phyloP scores from a whole-genome alignment of 805 yeast genomes.

The Myxozyma melibiosi region DNA sequence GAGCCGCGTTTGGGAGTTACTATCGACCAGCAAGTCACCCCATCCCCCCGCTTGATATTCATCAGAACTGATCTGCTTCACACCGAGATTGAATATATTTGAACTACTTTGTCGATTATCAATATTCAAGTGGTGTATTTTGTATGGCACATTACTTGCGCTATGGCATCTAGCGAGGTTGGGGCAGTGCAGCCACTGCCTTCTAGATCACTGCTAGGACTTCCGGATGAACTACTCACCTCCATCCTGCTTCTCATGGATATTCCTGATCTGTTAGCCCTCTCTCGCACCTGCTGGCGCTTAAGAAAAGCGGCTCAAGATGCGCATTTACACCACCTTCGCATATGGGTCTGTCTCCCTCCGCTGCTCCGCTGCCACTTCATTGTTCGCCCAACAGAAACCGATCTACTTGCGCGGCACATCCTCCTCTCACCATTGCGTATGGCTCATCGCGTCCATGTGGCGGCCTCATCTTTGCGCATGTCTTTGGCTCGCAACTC shows the following conservation, averaged over 20 bases:
- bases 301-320: conserved; percentile 35
- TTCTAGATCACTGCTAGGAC: not conserved
- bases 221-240: conserved; percentile 38
- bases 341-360: conserved; percentile 31
- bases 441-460: conserved; percentile 33
- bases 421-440: conserved; percentile 33
- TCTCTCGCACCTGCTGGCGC: conserved; percentile 32
- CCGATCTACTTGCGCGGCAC: conserved; percentile 35
- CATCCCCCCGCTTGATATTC: too few relatives aligned
- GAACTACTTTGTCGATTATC: too few relatives aligned
- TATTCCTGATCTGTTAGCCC: conserved; percentile 36
- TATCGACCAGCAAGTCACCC: too few relatives aligned
- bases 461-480: conserved; percentile 27
- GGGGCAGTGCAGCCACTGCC: not conserved
- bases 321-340: conserved; percentile 31
- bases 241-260: conserved; percentile 35
- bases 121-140: too few relatives aligned
- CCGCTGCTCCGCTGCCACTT: conserved; percentile 29
- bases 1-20: too few relatives aligned
- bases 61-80: too few relatives aligned
- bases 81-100: too few relatives aligned
- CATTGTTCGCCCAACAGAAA: conserved; percentile 33
- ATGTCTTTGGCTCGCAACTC: conserved; percentile 34
- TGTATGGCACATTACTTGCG: too few relatives aligned
- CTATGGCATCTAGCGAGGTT: too few relatives aligned